Evolutionary conservation across 2,329 filamentous ascomycete genomes (phyloP), one percentile per base, ranked within the genome.

Genomic region (Neoarthrinium moseri): DNA sequence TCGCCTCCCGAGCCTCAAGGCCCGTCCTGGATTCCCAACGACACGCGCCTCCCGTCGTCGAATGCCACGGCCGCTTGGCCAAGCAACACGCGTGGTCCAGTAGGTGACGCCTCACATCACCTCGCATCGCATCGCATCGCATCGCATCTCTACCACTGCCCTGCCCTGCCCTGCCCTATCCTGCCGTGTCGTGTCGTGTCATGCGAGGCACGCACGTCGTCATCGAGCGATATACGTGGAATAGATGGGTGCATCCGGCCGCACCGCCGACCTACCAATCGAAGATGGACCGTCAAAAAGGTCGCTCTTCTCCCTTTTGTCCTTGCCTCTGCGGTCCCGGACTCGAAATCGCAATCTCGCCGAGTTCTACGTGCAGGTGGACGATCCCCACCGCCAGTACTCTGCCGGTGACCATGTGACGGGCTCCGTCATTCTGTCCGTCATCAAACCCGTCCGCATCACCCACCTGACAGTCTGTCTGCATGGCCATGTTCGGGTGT

Each of bases 381-480:
- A 88, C 61, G 87, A 92, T 61, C 88, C 88, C 11, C 84, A 91
- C 66, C 83, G 84, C 53, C 83, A 87, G 58, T 91, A 91, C 66
- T 75, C 74, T 21, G 86, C 87, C 4, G 88, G 88, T 50, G 88
- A 92, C 60, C 71, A 83, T 53, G 86, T 94, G 37, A 80, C 78
- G 47, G 89, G 89, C 44, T 80, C 80, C 52, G 87, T 92, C 38
- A 75, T 89, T 50, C 71, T 92, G 56, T 85, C 82, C 46, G 78
- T 90, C 27, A 72, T 86, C 56, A 90, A 90, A 65, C 84, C 88
- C 15, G 69, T 90, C 51, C 78, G 87, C 56, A 81, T 94, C 57
- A 92, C 89, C 6, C 89, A 94, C 69, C 74, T 94, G 39, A 87
- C 87, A 10, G 85, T 92, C 51, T 81, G 83, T 49, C 71, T 94